Base-by-base conservation (phyloP, 2,329 filamentous ascomycete species). In the Cryphonectria parasitica region DNA sequence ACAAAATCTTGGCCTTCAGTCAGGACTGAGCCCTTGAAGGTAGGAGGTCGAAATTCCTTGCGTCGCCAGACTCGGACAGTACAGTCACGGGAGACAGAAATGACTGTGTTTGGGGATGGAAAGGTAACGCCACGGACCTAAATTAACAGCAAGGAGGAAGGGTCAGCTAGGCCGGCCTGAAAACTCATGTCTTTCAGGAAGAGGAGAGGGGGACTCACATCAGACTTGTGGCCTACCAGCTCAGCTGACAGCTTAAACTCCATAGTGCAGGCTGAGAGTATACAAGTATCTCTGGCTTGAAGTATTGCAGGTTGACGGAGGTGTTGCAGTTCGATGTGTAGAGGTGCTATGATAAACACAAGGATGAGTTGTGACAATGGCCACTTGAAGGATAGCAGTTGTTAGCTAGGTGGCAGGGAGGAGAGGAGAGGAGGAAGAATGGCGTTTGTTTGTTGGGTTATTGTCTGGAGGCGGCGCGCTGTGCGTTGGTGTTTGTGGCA, bases 221-320 rank as follows among this genome's bases (percentile, higher is more conserved):
- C 96, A 80, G 96, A 92, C 81, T 96, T 92, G 80, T 99, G 96
- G 78, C 94, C 95, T 75, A 90, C 85, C 75, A 99, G 88, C 78
- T 93, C 92, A 75, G 95, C 94, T 73, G 96, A 97, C 78, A 99
- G 90, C 87, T 95, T 97, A 87, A 94, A 98, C 79, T 94, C 91
- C 71, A 69, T 70, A 36, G 28, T 36, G 61, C 63, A 70, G 60
- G 64, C 60, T 66, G 69, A 69, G 72, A 61, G 45, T 22, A 19
- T 43, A 67, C 22, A 3, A 11, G 49, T n/a, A 13, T 54, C n/a
- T 7, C 68, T 7, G 39, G 56, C 25, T 10, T 19, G 3, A 19
- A 28, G 41, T 61, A 22, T 49, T 11, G 39, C 17, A 19, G 31
- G 25, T 68, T 17, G 15, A 10, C 8, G 36, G 36, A 39, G 36